Base-by-base conservation (phyloP, 179 eudicot species). In the Corrigiola litoralis region DNA sequence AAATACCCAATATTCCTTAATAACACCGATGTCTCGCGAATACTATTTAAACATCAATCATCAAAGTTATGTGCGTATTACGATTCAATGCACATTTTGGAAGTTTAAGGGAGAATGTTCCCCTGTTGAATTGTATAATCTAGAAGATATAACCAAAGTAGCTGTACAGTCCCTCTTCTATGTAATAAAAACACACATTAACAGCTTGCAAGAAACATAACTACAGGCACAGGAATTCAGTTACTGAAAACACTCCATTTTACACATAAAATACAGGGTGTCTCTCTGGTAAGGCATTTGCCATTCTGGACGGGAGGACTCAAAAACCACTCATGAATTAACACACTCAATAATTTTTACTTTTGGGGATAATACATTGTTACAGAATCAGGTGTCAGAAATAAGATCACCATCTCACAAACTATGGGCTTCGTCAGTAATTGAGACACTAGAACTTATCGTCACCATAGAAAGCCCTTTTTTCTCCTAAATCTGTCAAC, bases 401-500 rank as follows among this genome's bases (percentile, higher is more conserved):
- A 56, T 67, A 54, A 71, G 58, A 58, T 10, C 49, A 57, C 57
- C 71, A 64, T 69, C 55, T 50, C 45, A 40, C 48, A 64, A 63
- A 44, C 66, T 33, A 54, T 66, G 49, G 27, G 33, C 45, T 21
- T 63, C 67, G 32, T 45, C 12, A 46, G 48, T 56, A 16, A 9
- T 36, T 20, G 2, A 40, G 34, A 44, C 23, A 48, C 25, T 9
- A n/a, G 45, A 57, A 17, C 13, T 33, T 32, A 21, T 24, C 18
- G 61, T 85, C 81, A 87, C 87, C 90, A 87, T 27, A 81, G 53
- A 28, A 83, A 70, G 40, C 81, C 83, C 75, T 83, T 81, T 79
- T 75, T 82, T 66, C 82, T 74, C 68, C 89, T 78, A 75, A 69
- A 77, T 72, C 83, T 75, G 78, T 87, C 92, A 47, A 85, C 84